Conservation (phyloP, 1,284 basidiomycete genomes). For the Coniophora puteana region DNA sequence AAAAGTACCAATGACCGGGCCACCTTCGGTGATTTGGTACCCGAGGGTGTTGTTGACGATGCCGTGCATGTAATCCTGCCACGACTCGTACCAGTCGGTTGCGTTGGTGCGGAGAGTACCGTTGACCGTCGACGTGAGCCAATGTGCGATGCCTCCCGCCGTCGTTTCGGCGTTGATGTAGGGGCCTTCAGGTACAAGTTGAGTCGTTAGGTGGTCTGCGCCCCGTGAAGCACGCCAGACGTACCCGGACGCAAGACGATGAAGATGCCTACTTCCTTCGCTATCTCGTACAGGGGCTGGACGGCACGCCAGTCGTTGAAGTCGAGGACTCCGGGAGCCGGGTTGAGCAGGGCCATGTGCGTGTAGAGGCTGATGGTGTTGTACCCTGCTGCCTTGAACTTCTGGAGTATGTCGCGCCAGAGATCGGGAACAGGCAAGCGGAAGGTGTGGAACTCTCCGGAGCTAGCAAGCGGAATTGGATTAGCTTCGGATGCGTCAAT, state of each 20-base stretch:
- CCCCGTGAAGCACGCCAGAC: too few species aligned
- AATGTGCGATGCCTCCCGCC: conserved; percentile 77
- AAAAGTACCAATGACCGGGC: conserved; percentile 67
- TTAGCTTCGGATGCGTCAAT: too few species aligned
- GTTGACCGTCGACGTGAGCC: conserved; percentile 67
- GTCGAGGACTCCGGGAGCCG: conserved; percentile 69
- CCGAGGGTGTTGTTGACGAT: conserved; percentile 58
- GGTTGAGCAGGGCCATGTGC: conserved; percentile 74
- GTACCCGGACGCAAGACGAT: conserved; percentile 61
- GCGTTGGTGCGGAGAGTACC: conserved; percentile 67
- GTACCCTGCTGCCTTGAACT: conserved; percentile 77
- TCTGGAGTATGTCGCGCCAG: conserved; percentile 82
- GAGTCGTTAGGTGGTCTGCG: not conserved
- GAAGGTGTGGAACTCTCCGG: conserved; percentile 83
- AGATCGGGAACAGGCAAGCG: conserved; percentile 74
- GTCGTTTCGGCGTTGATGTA: conserved; percentile 84
- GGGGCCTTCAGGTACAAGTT: conserved; percentile 27
- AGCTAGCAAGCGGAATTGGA: conserved; percentile 34
- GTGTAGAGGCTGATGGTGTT: conserved; percentile 74
- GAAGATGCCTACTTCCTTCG: conserved; percentile 59
- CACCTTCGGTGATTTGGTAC: conserved; percentile 67
- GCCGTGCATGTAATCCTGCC: conserved; percentile 66
- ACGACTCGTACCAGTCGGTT: conserved; percentile 63
- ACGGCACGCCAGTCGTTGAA: conserved; percentile 68
- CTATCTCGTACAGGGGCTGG: conserved; percentile 63